Percentiles rank a stretch among this genome's conserved stretches.
Conservation (phyloP, 2,329 filamentous ascomycete genomes). For the Botryotinia convoluta region DNA sequence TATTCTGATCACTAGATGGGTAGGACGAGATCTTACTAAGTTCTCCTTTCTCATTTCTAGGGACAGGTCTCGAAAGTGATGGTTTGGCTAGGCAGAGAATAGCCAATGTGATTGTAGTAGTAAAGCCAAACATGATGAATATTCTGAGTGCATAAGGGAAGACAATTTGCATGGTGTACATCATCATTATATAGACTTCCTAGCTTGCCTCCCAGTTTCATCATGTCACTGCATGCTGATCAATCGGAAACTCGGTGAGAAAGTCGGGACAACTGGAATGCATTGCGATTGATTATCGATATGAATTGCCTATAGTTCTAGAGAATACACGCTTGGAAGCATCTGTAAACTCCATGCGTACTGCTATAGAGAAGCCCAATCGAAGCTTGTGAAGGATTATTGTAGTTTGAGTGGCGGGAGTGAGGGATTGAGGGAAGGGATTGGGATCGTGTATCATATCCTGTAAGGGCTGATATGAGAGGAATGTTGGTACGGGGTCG, state of each 20-base stretch:
- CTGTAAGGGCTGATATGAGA: background rate
- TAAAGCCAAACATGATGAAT: background rate
- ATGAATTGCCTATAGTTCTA: background rate
- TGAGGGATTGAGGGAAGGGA: background rate
- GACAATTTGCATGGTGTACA: background rate
- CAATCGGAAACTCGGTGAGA: background rate
- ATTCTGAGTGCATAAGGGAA: background rate
- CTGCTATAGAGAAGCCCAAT: background rate
- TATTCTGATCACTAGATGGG: background rate
- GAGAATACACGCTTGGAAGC: background rate
- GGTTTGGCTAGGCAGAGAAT: background rate
- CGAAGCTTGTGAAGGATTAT: background rate
- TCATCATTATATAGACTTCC: background rate
- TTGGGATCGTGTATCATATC: background rate
- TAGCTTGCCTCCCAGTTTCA: background rate
- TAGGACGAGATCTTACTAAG: background rate
- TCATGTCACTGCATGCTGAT: conserved; percentile 1
- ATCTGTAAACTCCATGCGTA: background rate
- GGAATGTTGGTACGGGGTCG: conserved; percentile 8
- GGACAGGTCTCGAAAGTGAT: conserved; percentile 1
- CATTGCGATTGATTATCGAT: background rate
- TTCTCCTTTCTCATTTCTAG: background rate
- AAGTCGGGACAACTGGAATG: conserved; percentile 1
- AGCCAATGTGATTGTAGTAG: background rate
- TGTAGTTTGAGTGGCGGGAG: background rate